Base-by-base conservation (phyloP, 2,329 filamentous ascomycete genomes). In the Ceratocystis alfenasii region DNA sequence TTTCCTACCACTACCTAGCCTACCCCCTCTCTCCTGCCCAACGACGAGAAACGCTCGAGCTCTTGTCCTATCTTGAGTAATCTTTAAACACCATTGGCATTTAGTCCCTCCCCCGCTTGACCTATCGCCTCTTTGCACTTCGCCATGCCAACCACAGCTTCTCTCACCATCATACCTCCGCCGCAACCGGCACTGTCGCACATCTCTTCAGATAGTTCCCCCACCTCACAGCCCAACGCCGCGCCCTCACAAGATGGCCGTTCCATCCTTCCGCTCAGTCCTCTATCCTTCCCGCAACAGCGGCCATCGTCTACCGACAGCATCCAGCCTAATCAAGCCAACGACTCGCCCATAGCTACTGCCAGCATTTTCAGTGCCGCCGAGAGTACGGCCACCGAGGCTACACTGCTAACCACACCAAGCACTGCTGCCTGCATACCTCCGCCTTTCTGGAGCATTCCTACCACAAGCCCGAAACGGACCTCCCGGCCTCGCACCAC, bases 381-480 rank as follows among this genome's bases (percentile, higher is more conserved):
- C 30, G 65, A 67, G 20, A 67, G 65, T 30, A 61, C 62, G 7
- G 48, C 63, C 20, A 62, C 66, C 25, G 66, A 67, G 15, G 60
- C 46, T 30, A 65, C 66, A 10, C 28, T 61, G 12, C 55, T 64
- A 7, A 45, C 61, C 10, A 67, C 63, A 12, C 66, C 66, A 8
- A 65, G 41, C 41, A 59, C 55, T 8, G 55, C 28, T 25, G 64
- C 41, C 20, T 67, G 66, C 57, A 36, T 57, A 4, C 25, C 66
- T 25, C 66, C 66, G 6, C 57, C 66, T 22, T 67, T 67, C n/a
- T 67, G 66, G 66, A 65, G 30, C 33, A 25, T 65, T 10, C 63
- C 66, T 12, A 5, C 63, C 6, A 41, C 63, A 25, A 44, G 60
- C 22, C 64, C 64, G 15, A 30, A 55, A 5, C 46, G 28, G 15